Evolutionary conservation across 106 monocot genomes (phyloP).

Genomic region (Dioscorea alata): DNA sequence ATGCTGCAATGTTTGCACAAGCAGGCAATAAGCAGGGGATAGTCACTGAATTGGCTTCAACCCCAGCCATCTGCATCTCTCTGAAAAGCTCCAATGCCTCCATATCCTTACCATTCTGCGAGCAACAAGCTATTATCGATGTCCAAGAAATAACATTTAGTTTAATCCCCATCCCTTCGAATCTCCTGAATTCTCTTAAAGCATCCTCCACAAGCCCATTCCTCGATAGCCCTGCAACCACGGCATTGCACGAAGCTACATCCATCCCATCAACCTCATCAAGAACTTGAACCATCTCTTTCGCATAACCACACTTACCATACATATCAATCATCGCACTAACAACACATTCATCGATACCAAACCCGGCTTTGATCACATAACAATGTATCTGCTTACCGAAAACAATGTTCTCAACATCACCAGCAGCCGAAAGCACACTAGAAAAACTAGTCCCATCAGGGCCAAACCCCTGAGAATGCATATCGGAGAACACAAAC

Average conservation of each 20-base stretch:
- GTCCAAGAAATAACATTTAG: constrained; percentile 89
- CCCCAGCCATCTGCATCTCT: constrained; percentile 62
- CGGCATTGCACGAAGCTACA: constrained; percentile 65
- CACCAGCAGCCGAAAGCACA: constrained; percentile 41
- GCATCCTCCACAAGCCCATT: constrained; percentile 53
- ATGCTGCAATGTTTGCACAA: constrained; percentile 64
- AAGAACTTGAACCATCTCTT: constrained; percentile 52
- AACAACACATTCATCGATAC: constrained; percentile 26
- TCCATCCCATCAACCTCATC: constrained; percentile 23
- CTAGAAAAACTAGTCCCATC: constrained; percentile 50
- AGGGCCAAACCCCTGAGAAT: constrained; percentile 24
- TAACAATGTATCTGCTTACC: constrained; percentile 61
- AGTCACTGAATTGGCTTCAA: constrained; percentile 61
- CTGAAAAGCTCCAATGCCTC: constrained; percentile 57
- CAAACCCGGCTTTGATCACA: constrained; percentile 35
- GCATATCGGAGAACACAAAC: constrained; percentile 35
- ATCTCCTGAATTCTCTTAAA: constrained; percentile 36
- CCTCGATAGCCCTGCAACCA: constrained; percentile 54
- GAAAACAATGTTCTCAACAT: constrained; percentile 19
- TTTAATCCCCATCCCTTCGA: constrained; percentile 18
- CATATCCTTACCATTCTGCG: constrained; percentile 67
- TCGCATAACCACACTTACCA: constrained; percentile 41
- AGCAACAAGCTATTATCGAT: constrained; percentile 62
- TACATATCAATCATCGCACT: constrained; percentile 65
- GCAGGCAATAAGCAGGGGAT: constrained; percentile 74